Percentiles rank a stretch among this genome's conserved stretches.
Conservation (phyloP, 1,284 basidiomycete species). For the Phellopilus nigrolimitatus region DNA sequence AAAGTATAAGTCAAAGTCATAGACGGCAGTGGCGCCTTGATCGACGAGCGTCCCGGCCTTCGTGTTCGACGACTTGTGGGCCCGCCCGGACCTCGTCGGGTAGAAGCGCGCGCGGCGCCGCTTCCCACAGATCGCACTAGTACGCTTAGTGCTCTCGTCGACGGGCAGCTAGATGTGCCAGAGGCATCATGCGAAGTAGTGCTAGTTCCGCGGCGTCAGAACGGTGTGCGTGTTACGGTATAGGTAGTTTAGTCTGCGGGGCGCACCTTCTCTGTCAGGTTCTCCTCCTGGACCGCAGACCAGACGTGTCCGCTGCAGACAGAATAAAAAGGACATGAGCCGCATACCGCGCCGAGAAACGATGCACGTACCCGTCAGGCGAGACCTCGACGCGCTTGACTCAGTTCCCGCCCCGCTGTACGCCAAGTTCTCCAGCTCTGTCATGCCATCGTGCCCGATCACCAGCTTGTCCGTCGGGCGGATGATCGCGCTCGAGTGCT, state of each 20-base stretch:
- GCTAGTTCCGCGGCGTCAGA: constrained; percentile 32
- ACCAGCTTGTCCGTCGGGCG: constrained; percentile 41
- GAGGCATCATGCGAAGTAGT: constrained; percentile 51
- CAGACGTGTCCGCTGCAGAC: constrained; percentile 41
- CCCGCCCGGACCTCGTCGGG: too few species aligned
- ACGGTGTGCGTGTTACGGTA: not conserved
- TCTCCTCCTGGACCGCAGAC: constrained; percentile 42
- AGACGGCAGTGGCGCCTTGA: too few species aligned
- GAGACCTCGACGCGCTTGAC: constrained; percentile 53
- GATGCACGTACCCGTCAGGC: constrained; percentile 40
- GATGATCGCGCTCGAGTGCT: constrained; percentile 51
- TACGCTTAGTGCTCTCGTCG: too few species aligned
- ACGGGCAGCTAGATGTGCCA: constrained; percentile 50
- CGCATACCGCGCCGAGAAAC: not conserved
- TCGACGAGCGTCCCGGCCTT: too few species aligned
- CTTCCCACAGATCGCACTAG: too few species aligned
- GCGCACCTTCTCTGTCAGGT: constrained; percentile 46
- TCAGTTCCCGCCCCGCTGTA: constrained; percentile 57
- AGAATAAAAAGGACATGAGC: not conserved
- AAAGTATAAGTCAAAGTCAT: too few species aligned
- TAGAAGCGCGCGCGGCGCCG: too few species aligned
- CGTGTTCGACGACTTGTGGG: too few species aligned
- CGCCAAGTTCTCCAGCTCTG: constrained; percentile 46
- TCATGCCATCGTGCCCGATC: constrained; percentile 44
- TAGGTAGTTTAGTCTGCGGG: not conserved